Evolutionary conservation across 306 rosid species (phyloP).

Genomic region (Elaeagnus macrophylla): DNA sequence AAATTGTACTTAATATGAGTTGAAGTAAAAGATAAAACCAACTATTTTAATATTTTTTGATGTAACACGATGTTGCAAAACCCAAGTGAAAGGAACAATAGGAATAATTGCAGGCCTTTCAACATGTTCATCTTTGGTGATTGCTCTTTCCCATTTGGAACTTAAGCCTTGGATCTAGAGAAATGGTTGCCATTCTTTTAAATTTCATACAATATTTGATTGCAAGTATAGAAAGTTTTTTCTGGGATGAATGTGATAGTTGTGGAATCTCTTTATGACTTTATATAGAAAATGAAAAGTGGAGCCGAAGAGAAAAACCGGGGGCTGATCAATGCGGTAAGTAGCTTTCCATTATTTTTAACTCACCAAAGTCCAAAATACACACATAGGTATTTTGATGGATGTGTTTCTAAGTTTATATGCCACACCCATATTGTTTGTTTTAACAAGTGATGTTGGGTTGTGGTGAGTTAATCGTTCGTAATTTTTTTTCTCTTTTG

Average conservation of each 20-base stretch:
- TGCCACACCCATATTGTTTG: too few species aligned
- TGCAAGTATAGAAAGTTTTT: conserved; percentile 10
- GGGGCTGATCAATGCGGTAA: too few species aligned
- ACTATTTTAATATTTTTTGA: conserved; percentile 52
- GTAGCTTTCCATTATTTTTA: too few species aligned
- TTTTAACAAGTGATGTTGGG: too few species aligned
- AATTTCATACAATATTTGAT: conserved; percentile 13
- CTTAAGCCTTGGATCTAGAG: conserved; percentile 35
- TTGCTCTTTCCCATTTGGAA: conserved; percentile 12
- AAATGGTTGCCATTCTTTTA: conserved; percentile 47
- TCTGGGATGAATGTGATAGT: conserved; percentile 20
- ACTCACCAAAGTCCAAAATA: conserved; percentile 1
- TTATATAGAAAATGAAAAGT: conserved; percentile 38
- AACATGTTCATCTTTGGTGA: conserved; percentile 43
- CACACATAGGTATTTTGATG: too few species aligned
- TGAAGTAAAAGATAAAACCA: too few species aligned
- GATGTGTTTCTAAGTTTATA: too few species aligned
- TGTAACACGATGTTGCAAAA: conserved; percentile 29
- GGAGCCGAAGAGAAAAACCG: too few species aligned
- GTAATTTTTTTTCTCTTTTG: too few species aligned
- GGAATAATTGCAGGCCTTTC: conserved; percentile 63
- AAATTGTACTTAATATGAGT: too few species aligned
- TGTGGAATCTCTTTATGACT: conserved; percentile 18
- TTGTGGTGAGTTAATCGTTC: too few species aligned
- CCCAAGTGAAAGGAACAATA: conserved; percentile 31